Base-by-base conservation (phyloP, 495 filamentous ascomycete genomes). In the Penicillium coffeae region DNA sequence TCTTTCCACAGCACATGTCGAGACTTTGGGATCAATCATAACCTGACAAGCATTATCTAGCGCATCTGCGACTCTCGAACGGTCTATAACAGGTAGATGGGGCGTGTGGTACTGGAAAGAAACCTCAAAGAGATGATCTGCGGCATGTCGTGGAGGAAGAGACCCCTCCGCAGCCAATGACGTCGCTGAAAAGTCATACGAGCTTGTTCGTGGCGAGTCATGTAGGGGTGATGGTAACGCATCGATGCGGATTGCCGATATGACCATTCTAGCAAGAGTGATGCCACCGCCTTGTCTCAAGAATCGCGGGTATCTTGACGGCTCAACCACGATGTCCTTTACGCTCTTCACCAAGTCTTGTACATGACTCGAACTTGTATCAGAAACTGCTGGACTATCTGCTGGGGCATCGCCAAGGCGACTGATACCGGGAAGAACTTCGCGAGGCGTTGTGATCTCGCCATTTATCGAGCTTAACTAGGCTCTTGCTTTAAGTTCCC, bases 291-390 rank as follows among this genome's bases (percentile, higher is more conserved):
- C 35, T 15, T 44, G 42, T 44, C 42, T 30, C 14, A 44, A 44
- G 8, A 44, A 44, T 16, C 42, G 21, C 13, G 42, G 42, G 25
- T 44, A 30, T 44, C 42, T 44, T 8, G 42, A 44, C 8, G 42
- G 42, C 25, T 44, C 42, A 19, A 44, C 42, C 6, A 44, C 42
- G 8, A 44, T 18, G 22, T 44, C 25, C 3, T 18, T n/a, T 2
- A 44, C 42, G 15, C 42, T 44, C 25, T 30, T 44, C 21, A 44
- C 42, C 25, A 44, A 44, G 42, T 44, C 42, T 32, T 44, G 42
- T 8, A 44, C 7, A 13, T 44, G 42, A 34, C 12, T 44, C 9
- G 27, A 16, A 16, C 14, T 44, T 18, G 42, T 9, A 19, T 44
- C 25, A 33, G 42, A 44, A 14, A 4, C 21, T 0, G 22, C 25